phyloP scores from a whole-genome alignment of 805 yeast species.

The Millerozyma acaciae region DNA sequence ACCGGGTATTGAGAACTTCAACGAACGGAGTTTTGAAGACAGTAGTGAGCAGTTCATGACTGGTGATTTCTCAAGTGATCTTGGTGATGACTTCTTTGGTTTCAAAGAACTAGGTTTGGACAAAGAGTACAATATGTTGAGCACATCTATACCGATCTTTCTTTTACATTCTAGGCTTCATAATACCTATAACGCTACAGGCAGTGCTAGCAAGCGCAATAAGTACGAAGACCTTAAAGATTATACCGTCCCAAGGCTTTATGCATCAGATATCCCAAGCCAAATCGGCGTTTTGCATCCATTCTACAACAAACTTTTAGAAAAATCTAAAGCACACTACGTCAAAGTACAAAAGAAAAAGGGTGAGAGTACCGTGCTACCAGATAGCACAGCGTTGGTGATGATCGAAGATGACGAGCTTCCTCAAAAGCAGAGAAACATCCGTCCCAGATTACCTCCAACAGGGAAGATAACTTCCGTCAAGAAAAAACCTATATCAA shows the following conservation, averaged over 20 bases:
- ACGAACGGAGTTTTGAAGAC: constrained; percentile 78
- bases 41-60: constrained; percentile 90
- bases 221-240: constrained; percentile 66
- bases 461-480: constrained; percentile 74
- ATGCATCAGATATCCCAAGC: constrained; percentile 45
- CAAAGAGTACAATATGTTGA: constrained; percentile 80
- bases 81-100: constrained; percentile 98
- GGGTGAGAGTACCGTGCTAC: constrained; percentile 37
- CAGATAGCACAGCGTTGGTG: constrained; percentile 32
- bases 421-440: constrained; percentile 72
- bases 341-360: constrained; percentile 38
- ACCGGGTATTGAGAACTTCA: constrained; percentile 71
- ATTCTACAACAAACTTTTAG: constrained; percentile 41
- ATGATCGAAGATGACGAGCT: constrained; percentile 78
- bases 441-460: constrained; percentile 82
- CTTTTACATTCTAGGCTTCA: constrained; percentile 73
- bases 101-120: constrained; percentile 92
- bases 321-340: constrained; percentile 41
- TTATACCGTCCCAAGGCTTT: constrained; percentile 49
- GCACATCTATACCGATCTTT: constrained; percentile 86
- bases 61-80: constrained; percentile 89
- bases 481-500: constrained; percentile 59
- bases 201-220: constrained; percentile 45
- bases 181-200: constrained; percentile 45
- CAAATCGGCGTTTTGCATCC: constrained; percentile 60